phyloP scores from a whole-genome alignment of 140 eudicot genomes.

The Flaveria floridana region DNA sequence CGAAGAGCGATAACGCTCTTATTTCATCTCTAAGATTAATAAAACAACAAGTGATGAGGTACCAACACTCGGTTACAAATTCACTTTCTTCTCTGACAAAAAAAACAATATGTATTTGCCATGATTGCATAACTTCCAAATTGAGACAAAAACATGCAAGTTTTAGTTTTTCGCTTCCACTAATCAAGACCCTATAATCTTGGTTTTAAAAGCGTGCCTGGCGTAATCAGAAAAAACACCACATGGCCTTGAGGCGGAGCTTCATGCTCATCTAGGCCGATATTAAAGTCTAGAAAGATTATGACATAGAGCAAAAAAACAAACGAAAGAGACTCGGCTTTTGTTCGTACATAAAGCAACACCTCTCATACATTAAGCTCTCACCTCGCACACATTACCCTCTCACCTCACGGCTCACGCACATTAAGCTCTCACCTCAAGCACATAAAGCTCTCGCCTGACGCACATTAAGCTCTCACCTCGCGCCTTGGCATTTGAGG shows the following conservation, averaged over 20 bases:
- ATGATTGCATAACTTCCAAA: neutral
- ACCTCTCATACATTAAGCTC: neutral
- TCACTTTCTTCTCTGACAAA: neutral
- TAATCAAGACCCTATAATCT: neutral
- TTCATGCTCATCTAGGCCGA: neutral
- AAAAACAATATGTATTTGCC: constrained; percentile 18
- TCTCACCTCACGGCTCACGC: too few relatives aligned
- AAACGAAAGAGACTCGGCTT: neutral
- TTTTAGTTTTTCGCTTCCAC: neutral
- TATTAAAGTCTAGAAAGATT: too few relatives aligned
- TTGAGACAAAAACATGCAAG: constrained; percentile 6
- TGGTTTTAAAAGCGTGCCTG: neutral
- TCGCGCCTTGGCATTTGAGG: neutral
- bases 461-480: too few relatives aligned
- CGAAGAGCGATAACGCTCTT: neutral
- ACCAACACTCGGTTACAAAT: constrained; percentile 2
- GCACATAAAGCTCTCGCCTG: too few relatives aligned
- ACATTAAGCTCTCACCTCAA: too few relatives aligned
- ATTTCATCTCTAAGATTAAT: constrained; percentile 2
- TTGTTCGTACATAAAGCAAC: neutral
- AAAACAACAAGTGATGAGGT: neutral
- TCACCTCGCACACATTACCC: too few relatives aligned
- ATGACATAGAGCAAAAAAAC: neutral
- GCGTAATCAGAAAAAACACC: neutral
- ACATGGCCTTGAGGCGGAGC: neutral